phyloP scores from a whole-genome alignment of 164 flowering plant genomes.

The Warburgia ugandensis region DNA sequence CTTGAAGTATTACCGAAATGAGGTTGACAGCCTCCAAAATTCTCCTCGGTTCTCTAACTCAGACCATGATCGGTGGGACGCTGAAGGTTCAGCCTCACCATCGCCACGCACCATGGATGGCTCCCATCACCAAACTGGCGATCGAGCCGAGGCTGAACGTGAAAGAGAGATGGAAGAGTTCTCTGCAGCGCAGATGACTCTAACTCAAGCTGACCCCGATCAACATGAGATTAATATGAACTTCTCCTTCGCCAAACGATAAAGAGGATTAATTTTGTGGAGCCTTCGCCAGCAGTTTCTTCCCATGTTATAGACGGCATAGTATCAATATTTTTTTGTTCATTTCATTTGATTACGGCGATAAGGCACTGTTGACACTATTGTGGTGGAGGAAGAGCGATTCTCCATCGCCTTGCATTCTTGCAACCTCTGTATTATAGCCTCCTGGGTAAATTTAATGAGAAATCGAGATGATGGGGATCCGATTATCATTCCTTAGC shows the following conservation, averaged over 20 bases:
- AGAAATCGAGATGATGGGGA: no score
- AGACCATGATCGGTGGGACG: constrained; percentile 31
- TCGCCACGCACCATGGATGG: constrained; percentile 22
- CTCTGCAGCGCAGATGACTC: constrained; percentile 9
- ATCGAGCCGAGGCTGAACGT: background rate
- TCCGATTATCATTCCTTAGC: no score
- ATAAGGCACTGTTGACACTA: background rate
- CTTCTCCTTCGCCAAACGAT: constrained; percentile 25
- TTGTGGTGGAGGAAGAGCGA: background rate
- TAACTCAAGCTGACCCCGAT: background rate
- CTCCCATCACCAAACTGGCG: constrained; percentile 15
- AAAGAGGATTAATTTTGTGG: background rate
- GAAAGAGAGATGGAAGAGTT: constrained; percentile 12
- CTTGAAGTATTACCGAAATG: constrained; percentile 29
- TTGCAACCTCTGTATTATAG: no score
- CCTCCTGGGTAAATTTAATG: no score
- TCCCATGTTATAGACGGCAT: background rate
- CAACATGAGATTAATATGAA: constrained; percentile 26
- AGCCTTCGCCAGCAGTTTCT: no score
- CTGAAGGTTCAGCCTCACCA: constrained; percentile 33
- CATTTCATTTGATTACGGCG: background rate
- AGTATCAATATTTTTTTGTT: no score
- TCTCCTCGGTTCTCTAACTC: constrained; percentile 32
- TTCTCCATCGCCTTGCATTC: background rate
- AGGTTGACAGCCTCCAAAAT: constrained; percentile 30